Percentiles rank a stretch among this genome's conserved stretches.
These are phyloP conservation scores for Termitomyces titanicus DNA, from an alignment of 768 basidiomycete species.

Conservation along the genomic window DNA sequence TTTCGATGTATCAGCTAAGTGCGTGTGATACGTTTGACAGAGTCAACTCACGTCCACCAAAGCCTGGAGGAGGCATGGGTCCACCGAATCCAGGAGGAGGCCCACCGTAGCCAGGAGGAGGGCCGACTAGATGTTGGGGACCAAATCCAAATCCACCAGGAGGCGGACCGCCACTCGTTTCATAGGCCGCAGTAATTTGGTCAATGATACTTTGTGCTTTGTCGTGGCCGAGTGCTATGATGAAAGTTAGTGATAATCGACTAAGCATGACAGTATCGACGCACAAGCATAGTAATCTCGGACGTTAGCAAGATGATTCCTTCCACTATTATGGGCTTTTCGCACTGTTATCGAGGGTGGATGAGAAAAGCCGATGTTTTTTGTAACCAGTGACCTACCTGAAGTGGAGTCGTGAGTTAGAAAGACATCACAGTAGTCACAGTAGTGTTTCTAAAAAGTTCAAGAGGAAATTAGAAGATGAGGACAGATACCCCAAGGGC, in stretches of 20 bases:
- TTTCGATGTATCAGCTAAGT: constrained; percentile 20
- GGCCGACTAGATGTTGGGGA: constrained; percentile 69
- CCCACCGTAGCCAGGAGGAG: constrained; percentile 44
- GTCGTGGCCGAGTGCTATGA: constrained; percentile 82
- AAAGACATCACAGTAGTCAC: constrained; percentile 92
- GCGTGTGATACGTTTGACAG: background rate
- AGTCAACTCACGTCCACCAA: constrained; percentile 45
- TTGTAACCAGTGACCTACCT: constrained; percentile 41
- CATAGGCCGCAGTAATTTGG: constrained; percentile 94
- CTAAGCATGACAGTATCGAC: constrained; percentile 17
- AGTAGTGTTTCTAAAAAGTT: constrained; percentile 79
- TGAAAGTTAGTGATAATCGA: constrained; percentile 9
- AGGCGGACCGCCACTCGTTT: constrained; percentile 80
- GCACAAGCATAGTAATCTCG: constrained; percentile 94
- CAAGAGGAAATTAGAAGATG: constrained; percentile 5
- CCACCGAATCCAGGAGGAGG: constrained; percentile 50
- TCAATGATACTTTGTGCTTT: constrained; percentile 98
- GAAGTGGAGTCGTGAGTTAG: constrained; percentile 93
- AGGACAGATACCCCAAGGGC: constrained; percentile 6
- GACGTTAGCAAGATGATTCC: constrained; percentile 96
- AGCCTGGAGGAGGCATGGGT: constrained; percentile 43
- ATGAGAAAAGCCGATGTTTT: constrained; percentile 6
- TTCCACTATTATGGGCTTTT: constrained; percentile 96
- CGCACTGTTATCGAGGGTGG: constrained; percentile 55
- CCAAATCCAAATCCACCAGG: constrained; percentile 87